Conservation (phyloP, 305 asterid species). For the Solanum hybrid region DNA sequence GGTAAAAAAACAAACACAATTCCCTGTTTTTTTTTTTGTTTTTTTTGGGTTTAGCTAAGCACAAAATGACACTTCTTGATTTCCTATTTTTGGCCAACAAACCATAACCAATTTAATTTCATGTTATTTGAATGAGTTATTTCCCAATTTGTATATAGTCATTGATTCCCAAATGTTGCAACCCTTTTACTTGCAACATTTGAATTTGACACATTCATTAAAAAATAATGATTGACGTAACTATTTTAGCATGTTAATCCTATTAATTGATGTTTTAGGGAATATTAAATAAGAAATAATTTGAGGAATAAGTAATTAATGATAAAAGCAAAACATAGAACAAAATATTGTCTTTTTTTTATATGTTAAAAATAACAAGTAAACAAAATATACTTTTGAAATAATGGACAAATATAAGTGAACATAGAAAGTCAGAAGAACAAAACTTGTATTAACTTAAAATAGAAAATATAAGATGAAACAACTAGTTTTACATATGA, state of each 20-base stretch:
- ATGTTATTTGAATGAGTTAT: constrained; percentile 16
- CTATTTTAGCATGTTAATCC: rapidly evolving
- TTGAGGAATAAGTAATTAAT: no score
- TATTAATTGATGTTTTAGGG: no score
- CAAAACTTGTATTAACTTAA: neutral
- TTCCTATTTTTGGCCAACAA: neutral
- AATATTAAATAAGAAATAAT: no score
- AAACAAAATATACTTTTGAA: no score
- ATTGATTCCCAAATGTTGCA: no score
- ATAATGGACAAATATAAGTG: neutral
- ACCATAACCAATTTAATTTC: neutral
- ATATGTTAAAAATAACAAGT: no score
- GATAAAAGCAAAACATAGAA: no score
- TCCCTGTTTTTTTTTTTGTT: neutral
- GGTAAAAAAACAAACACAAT: constrained; percentile 24
- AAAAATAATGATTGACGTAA: no score
- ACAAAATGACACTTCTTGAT: neutral
- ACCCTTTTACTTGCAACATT: no score
- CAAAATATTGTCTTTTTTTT: no score
- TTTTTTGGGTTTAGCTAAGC: neutral
- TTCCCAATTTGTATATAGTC: neutral
- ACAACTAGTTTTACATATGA: neutral
- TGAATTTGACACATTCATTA: no score
- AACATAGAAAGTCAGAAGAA: neutral
- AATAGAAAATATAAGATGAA: neutral